phyloP scores from a whole-genome alignment of 139 green algal species.

The Marvania coccoides region DNA sequence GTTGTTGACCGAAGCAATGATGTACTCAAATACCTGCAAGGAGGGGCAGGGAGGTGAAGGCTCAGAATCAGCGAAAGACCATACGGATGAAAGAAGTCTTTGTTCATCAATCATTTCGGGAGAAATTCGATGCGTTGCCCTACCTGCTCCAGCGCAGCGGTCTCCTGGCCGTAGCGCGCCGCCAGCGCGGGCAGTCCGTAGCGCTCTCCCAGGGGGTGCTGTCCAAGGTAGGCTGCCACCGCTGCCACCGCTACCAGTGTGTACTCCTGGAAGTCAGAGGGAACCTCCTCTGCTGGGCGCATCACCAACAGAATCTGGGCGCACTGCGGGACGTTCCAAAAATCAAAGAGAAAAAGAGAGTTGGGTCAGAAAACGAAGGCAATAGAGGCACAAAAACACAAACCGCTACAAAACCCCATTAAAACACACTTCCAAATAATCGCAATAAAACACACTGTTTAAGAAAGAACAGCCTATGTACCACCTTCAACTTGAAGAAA shows the following conservation, averaged over 20 bases:
- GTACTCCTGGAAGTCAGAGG: slow-evolving; percentile 80
- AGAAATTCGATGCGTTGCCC: too few species aligned
- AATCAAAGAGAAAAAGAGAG: not conserved
- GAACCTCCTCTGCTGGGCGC: slow-evolving; percentile 48
- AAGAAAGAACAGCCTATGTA: too few species aligned
- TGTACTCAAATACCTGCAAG: slow-evolving; percentile 74
- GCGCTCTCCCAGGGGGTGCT: slow-evolving; percentile 49
- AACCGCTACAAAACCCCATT: too few species aligned
- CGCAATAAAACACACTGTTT: too few species aligned
- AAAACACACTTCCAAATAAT: too few species aligned
- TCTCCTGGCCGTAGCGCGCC: slow-evolving; percentile 50
- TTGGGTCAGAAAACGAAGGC: too few species aligned
- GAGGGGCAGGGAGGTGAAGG: not conserved
- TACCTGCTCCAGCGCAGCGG: slow-evolving; percentile 54
- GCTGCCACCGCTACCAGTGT: slow-evolving; percentile 68
- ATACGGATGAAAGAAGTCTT: too few species aligned
- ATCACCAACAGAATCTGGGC: slow-evolving; percentile 79
- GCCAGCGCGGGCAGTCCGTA: slow-evolving; percentile 56
- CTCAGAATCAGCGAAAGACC: not conserved
- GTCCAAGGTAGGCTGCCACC: slow-evolving; percentile 62
- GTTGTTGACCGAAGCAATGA: slow-evolving; percentile 60
- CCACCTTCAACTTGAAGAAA: not conserved
- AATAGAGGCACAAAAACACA: too few species aligned
- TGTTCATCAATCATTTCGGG: not conserved
- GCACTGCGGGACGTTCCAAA: too few species aligned